Conservation (phyloP, 1,284 basidiomycete genomes). For the Limonomyces culmigenus region DNA sequence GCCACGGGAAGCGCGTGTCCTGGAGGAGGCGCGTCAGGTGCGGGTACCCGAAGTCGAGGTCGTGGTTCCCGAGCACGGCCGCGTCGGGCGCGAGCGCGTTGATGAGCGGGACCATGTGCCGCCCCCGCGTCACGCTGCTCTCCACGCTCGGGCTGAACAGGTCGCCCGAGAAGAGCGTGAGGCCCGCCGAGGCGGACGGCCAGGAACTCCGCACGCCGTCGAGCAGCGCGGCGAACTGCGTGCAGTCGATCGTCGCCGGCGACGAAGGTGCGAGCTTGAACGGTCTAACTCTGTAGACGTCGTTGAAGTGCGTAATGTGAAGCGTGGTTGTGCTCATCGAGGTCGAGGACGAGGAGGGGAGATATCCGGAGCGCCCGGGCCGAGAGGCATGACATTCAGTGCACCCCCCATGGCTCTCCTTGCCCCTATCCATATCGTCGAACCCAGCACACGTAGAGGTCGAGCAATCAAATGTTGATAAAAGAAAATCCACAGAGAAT, state of each 20-base stretch:
- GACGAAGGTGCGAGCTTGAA: constrained; percentile 40
- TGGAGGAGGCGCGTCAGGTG: constrained; percentile 12
- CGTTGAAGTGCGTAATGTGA: constrained; percentile 48
- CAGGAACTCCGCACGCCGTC: constrained; percentile 39
- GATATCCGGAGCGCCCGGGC: no score
- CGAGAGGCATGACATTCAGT: no score
- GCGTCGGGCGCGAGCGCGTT: constrained; percentile 58
- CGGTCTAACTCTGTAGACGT: constrained; percentile 59
- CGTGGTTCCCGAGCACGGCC: constrained; percentile 57
- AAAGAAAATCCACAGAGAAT: no score
- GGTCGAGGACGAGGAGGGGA: no score
- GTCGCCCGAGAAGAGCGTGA: constrained; percentile 81
- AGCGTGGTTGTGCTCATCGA: constrained; percentile 15
- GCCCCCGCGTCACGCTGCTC: constrained; percentile 77
- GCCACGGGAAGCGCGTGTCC: constrained; percentile 75
- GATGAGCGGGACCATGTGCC: constrained; percentile 83
- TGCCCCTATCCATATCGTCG: no score
- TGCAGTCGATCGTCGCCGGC: constrained; percentile 53
- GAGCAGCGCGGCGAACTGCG: constrained; percentile 52
- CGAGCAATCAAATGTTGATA: no score
- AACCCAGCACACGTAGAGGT: no score
- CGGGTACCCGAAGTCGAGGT: constrained; percentile 53
- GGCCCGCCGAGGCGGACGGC: constrained; percentile 39
- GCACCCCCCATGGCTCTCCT: no score
- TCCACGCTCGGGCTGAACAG: constrained; percentile 77